Base-by-base conservation (phyloP, 1,139 yeast genomes). In the Torulaspora globosa region DNA sequence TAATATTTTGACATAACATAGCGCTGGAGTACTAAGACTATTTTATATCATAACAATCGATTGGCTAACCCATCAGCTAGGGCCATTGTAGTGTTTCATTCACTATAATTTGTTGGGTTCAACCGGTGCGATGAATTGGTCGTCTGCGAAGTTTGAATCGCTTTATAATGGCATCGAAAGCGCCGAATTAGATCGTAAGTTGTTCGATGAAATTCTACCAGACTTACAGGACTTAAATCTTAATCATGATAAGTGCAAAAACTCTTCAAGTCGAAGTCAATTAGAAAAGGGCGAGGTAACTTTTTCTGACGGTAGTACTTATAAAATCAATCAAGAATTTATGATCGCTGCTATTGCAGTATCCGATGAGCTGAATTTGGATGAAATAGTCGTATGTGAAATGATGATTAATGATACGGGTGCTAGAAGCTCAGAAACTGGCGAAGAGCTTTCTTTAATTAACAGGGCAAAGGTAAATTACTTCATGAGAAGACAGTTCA, bases 401-500 rank as follows among this genome's bases (percentile, higher is more conserved):
- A 43, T 64, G 43, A 69, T 85, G 39, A 69, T 72, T 61, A 76
- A 58, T 3, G 46, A 50, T 26, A 33, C 47, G 21, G 15, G 27
- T 6, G 43, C 36, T 2, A 32, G 18, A 5, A 40, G 21, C 15
- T 35, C 30, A 16, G 53, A 57, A 8, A 67, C 65, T 3, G 63
- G 47, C 19, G 59, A 75, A 34, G 71, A 76, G 26, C 69, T 80
- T 5, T 69, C 75, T 1, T 70, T 82, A 19, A 59, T 75, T 4
- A 95, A 87, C 56, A 75, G 82, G 27, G 95, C 92, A 1, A 75
- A 82, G 53, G 77, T 84, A n/a, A 73, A 79, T 5, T 88, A 77
- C 60, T 86, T 80, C 60, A 68, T 79, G 46, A 75, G 97, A 55
- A 74, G 82, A 43, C 84, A 80, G 58, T 84, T 79, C 55, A 80